Evolutionary conservation across 306 rosid genomes (phyloP).

Genomic region (Benincasa hispida): DNA sequence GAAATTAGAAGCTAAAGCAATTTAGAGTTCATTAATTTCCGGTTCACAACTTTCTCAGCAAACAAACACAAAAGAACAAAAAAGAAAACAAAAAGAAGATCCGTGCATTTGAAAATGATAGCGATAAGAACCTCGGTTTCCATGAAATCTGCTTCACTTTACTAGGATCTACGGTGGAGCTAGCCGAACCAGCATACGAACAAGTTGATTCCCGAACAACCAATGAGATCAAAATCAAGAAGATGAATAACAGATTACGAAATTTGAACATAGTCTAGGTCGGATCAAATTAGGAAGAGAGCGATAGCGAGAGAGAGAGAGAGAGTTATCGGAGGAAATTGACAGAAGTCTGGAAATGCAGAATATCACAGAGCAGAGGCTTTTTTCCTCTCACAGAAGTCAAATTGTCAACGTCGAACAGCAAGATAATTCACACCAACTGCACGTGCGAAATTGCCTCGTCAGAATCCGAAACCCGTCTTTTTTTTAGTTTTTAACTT

Average conservation of each 20-base stretch:
- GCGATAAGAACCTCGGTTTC: conserved; percentile 62
- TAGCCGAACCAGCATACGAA: conserved; percentile 64
- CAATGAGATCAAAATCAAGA: conserved; percentile 20
- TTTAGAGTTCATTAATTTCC: not conserved
- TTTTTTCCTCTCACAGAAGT: not conserved
- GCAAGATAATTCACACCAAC: not conserved
- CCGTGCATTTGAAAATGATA: not conserved
- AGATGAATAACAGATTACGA: conserved; percentile 13
- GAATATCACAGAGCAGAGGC: not conserved
- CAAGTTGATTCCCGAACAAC: conserved; percentile 23
- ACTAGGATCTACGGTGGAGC: conserved; percentile 66
- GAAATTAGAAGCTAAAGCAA: not conserved
- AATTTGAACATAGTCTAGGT: conserved; percentile 23
- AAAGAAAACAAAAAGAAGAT: not conserved
- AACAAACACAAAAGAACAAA: not conserved
- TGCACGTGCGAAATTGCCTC: not conserved
- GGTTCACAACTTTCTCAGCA: not conserved
- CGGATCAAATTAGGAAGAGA: not conserved
- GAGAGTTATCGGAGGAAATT: not conserved
- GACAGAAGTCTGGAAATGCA: not conserved
- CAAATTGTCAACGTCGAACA: not conserved
- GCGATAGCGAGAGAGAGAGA: not conserved
- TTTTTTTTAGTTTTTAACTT: too few relatives aligned
- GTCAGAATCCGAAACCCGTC: not conserved
- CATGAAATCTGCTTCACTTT: conserved; percentile 85